Base-by-base conservation (phyloP, 1,139 yeast species). In the Scheffersomyces segobiensis region DNA sequence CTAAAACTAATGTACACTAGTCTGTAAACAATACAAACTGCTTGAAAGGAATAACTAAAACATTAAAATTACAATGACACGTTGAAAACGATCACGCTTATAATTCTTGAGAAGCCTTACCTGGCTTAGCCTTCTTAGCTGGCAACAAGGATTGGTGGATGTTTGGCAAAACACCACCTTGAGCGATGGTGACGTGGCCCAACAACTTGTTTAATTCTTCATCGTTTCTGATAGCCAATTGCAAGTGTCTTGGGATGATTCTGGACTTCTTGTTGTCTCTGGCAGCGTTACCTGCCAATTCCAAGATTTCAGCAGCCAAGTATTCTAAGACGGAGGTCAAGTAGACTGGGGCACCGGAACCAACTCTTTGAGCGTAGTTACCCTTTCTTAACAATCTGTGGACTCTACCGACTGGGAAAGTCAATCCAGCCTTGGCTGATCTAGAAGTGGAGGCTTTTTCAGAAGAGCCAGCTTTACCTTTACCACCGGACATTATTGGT, bases 121-220 rank as follows among this genome's bases (percentile, higher is more conserved):
- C 77, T 63, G 86, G 82, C 82, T 88, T 87, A 65, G 91, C 84
- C 72, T 92, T 85, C 87, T 93, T 93, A 87, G 93, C 88, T 82
- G 98, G 98, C 80, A 93, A 88, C 81, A 93, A 88, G 85, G 90
- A 89, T 81, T 89, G 93, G 83, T 93, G 97, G 77, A 89, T 89
- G 90, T 93, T 93, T 85, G 97, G 97, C 79, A 92, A 86, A 69
- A 92, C 97, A 89, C 97, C 97, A 89, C 97, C 97, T 84, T 91
- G 97, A 70, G 97, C 97, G 73, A 91, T 92, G 67, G 96, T 90
- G 71, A 91, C 97, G 77, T 90, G 93, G 76, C 99, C 98, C 71
- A 91, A 85, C 73, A 80, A 80, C 73, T 80, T 80, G 78, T 79
- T 81, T 71, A 81, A 77, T 71, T 79, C 84, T 72, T 78, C 84